phyloP scores from a whole-genome alignment of 202 grass and related monocot genomes.

The Zoysia matrella region DNA sequence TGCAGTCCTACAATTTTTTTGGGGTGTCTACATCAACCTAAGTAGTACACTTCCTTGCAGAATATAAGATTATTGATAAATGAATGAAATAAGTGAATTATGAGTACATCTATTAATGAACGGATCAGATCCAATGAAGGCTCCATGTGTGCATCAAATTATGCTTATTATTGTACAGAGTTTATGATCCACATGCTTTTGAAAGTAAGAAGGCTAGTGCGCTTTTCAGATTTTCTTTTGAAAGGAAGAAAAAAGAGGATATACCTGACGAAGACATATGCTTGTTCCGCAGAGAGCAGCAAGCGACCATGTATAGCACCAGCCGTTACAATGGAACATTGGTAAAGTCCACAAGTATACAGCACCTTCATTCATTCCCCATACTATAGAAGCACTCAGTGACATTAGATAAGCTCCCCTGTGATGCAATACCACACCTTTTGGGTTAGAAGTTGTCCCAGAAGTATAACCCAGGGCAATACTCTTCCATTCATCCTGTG shows the following conservation, averaged over 20 bases:
- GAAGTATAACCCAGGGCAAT: conserved; percentile 95
- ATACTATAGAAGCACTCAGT: conserved; percentile 68
- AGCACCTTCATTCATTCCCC: conserved; percentile 79
- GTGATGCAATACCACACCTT: conserved; percentile 94
- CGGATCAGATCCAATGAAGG: neutral
- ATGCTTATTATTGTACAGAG: neutral
- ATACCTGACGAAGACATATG: conserved; percentile 98
- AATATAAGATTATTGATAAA: neutral
- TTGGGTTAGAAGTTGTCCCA: conserved; percentile 87
- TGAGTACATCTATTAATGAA: neutral
- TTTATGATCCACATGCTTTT: conserved; percentile 30
- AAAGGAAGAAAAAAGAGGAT: neutral
- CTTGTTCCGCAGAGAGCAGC: conserved; percentile 87
- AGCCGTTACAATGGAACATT: conserved; percentile 98
- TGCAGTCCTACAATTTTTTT: neutral
- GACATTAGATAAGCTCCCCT: conserved; percentile 97
- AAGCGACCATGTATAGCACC: conserved; percentile 93
- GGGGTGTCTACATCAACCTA: conserved; percentile 3
- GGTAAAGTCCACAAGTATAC: conserved; percentile 97
- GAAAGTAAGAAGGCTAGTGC: conserved; percentile 10
- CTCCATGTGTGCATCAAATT: conserved; percentile 4
- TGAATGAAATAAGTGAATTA: neutral
- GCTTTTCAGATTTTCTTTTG: neutral
- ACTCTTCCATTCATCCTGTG: conserved; percentile 96
- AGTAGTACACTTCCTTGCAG: neutral